A percentile compares a stretch with the other conserved stretches of the same genome.
phyloP scores from a whole-genome alignment of 1,139 yeast genomes.

The Lodderomyces metapsilosis region DNA sequence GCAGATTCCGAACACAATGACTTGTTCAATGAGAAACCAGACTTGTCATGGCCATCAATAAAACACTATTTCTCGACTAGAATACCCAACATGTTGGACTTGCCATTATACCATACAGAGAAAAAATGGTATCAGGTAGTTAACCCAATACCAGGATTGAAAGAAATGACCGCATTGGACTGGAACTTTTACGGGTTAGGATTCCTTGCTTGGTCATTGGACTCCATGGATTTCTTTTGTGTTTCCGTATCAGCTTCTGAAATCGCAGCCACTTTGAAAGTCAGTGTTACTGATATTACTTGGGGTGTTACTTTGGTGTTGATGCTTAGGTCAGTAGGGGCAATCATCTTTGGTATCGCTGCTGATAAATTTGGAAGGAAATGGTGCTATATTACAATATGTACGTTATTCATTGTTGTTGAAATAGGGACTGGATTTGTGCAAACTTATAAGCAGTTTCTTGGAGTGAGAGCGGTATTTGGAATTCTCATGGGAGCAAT shows the following conservation, averaged over 20 bases:
- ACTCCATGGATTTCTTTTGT: conserved; percentile 75
- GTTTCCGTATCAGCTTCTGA: conserved; percentile 61
- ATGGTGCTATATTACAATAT: conserved; percentile 61
- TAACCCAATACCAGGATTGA: conserved; percentile 35
- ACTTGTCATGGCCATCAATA: conserved; percentile 23
- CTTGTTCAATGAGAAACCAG: conserved; percentile 26
- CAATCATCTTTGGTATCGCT: conserved; percentile 62
- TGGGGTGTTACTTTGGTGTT: conserved; percentile 83
- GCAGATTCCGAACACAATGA: conserved; percentile 8
- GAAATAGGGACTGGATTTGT: conserved; percentile 77
- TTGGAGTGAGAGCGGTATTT: conserved; percentile 54
- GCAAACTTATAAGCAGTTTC: conserved; percentile 58
- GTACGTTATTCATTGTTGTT: conserved; percentile 51
- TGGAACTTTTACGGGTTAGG: conserved; percentile 66
- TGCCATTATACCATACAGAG: conserved; percentile 16
- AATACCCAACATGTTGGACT: conserved; percentile 22
- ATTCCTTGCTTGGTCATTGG: conserved; percentile 75
- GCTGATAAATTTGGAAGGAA: conserved; percentile 74
- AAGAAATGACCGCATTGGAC: conserved; percentile 25
- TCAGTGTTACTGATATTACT: conserved; percentile 53
- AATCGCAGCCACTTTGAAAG: conserved; percentile 54
- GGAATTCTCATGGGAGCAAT: conserved; percentile 43
- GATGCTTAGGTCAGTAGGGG: conserved; percentile 78
- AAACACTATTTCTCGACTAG: conserved; percentile 27
- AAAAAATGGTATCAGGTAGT: conserved; percentile 19